These are phyloP conservation scores for Fusarium sp. DNA, from an alignment of 2,329 filamentous ascomycete genomes.

Conservation along the genomic window DNA sequence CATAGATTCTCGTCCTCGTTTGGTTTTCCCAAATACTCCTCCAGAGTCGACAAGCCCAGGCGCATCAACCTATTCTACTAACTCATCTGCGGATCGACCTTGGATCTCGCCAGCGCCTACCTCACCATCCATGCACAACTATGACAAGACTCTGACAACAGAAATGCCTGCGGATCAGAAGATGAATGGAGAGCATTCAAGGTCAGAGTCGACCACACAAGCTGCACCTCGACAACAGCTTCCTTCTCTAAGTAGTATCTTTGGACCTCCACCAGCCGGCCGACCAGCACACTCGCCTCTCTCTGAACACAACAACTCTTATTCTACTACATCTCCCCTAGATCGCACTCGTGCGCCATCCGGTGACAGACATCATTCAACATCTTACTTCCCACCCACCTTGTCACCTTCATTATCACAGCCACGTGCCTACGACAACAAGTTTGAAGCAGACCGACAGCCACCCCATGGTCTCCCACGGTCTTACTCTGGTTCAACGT, in stretches of 20 bases:
- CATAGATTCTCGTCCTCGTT: conserved; percentile 63
- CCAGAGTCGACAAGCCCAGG: conserved; percentile 67
- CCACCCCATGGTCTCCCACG: conserved; percentile 44
- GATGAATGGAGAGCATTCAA: conserved; percentile 53
- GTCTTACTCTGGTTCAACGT: conserved; percentile 60
- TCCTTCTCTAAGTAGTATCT: conserved; percentile 68
- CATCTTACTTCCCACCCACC: conserved; percentile 62
- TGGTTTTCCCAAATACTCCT: conserved; percentile 65
- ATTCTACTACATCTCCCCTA: conserved; percentile 59
- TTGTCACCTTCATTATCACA: conserved; percentile 56
- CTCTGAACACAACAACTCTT: conserved; percentile 59
- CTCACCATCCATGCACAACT: conserved; percentile 69
- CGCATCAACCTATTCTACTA: conserved; percentile 61
- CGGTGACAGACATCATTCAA: conserved; percentile 55
- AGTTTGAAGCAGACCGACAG: conserved; percentile 58
- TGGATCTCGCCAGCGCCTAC: conserved; percentile 57
- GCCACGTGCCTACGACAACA: conserved; percentile 61
- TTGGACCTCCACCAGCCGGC: conserved; percentile 61
- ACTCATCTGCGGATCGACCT: conserved; percentile 59
- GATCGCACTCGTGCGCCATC: conserved; percentile 60
- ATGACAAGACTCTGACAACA: conserved; percentile 62
- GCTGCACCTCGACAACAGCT: conserved; percentile 60
- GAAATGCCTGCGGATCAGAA: conserved; percentile 58
- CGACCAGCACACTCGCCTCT: conserved; percentile 60
- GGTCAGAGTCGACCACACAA: conserved; percentile 52